Evolutionary conservation across 2,329 filamentous ascomycete species (phyloP), one percentile per base, ranked within the genome.

Genomic region (Dactylellina haptotyla): DNA sequence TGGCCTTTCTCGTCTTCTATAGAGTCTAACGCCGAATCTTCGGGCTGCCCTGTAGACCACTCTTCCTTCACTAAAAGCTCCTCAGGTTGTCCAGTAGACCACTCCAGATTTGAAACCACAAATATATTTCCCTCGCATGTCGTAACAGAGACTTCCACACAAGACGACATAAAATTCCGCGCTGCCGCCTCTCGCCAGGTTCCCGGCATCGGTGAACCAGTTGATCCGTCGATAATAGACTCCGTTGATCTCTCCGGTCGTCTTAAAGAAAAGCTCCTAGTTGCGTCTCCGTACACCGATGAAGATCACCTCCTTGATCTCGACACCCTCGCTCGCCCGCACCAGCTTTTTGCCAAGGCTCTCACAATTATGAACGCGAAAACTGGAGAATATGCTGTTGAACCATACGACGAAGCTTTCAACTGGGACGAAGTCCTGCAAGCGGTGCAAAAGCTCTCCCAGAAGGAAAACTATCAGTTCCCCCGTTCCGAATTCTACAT

Each of bases 331-430:
- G 85, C 90, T 75, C 81, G 81, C 0, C 85, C 91, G 75, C 89
- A 88, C 75, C 85, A 84, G 8, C 84, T 96, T 57, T 84, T 97
- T 61, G 89, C 92, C 3, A 85, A 87, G 71, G 90, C 92, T 0
- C 83, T 97, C 70, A 86, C 86, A 26, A 82, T 83, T 12, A 84
- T 97, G 76, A 83, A 83, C 70, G 87, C 87, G 37, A 82, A 87
- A 16, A 86, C 88, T 1, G 80, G 84, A 5, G 89, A 93, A 79
- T 97, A 96, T 81, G 91, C 92, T 66, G 93, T 88, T 0, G 88
- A 89, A 0, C 83, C 86, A 0, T 97, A 96, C 81, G 80, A 83
- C 2, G 85, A 88, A 1, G 88, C 88, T 0, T 93, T 97, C 82
- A 96, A 96, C 81, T 95, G 91, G 88, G 75, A 80, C 2, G 82